Evolutionary conservation across 2,329 filamentous ascomycete species (phyloP).

Genomic region (Neonectria sp.): DNA sequence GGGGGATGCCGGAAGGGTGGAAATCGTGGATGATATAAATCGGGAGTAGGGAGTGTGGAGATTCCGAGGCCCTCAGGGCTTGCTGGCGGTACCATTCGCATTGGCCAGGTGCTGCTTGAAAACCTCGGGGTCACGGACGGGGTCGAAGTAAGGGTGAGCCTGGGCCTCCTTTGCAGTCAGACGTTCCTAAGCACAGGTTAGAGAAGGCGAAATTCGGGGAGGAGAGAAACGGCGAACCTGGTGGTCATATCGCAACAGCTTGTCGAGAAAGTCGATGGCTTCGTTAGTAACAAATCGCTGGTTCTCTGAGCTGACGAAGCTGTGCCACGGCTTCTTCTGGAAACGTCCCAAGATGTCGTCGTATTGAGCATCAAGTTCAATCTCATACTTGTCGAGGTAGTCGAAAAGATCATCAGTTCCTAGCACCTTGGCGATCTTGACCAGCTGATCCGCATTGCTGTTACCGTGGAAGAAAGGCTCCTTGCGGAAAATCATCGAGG

Average conservation of each 20-base stretch:
- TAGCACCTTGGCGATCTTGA: constrained; percentile 99
- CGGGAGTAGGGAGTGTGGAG: constrained; percentile 30
- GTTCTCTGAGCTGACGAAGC: constrained; percentile 96
- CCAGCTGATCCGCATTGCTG: constrained; percentile 97
- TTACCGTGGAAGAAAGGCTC: constrained; percentile 99
- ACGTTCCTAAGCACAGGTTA: constrained; percentile 77
- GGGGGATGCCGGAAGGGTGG: constrained; percentile 36
- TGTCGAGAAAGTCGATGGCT: constrained; percentile 98
- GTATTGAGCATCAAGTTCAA: constrained; percentile 97
- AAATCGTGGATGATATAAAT: constrained; percentile 39
- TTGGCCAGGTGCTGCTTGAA: constrained; percentile 68
- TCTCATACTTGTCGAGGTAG: constrained; percentile 99
- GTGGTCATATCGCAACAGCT: constrained; percentile 96
- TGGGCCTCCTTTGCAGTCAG: constrained; percentile 98
- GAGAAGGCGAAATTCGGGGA: not conserved
- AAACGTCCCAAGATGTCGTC: constrained; percentile 97
- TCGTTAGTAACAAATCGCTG: constrained; percentile 97
- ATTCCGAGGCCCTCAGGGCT: constrained; percentile 43
- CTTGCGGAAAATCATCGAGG: constrained; percentile 99
- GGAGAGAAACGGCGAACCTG: constrained; percentile 73
- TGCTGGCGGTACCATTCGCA: constrained; percentile 58
- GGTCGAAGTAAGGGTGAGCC: constrained; percentile 94
- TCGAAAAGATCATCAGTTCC: constrained; percentile 98
- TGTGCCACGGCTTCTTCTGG: constrained; percentile 98
- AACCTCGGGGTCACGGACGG: constrained; percentile 83